Conservation (phyloP, 768 basidiomycete species). For the Tylopilus felleus region DNA sequence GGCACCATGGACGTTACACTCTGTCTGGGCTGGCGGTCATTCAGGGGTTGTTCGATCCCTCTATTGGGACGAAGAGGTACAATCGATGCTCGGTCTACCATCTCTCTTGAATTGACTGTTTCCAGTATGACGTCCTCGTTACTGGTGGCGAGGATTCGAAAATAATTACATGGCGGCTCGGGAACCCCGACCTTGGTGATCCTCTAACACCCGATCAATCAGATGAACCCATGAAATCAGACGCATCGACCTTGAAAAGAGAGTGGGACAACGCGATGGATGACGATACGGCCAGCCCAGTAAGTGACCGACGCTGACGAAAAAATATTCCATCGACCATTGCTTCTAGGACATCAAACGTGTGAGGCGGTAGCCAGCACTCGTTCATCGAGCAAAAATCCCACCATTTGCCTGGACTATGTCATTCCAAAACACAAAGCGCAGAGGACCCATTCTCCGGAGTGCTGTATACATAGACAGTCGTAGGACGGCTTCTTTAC, state of each 20-base stretch:
- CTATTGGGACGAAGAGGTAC: constrained; percentile 53
- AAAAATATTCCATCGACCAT: not conserved
- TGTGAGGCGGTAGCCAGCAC: constrained; percentile 5
- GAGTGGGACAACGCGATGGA: constrained; percentile 23
- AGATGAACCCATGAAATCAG: constrained; percentile 14
- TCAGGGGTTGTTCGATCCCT: constrained; percentile 54
- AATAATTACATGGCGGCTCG: constrained; percentile 40
- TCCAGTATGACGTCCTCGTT: constrained; percentile 40
- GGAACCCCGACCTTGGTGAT: constrained; percentile 1
- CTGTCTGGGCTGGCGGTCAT: constrained; percentile 55
- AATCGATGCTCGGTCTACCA: not conserved
- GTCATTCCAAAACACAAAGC: not conserved
- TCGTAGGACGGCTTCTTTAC: not conserved
- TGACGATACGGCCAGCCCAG: constrained; percentile 5
- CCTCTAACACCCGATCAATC: not conserved
- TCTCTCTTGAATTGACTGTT: not conserved
- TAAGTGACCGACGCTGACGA: constrained; percentile 6
- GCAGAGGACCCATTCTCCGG: not conserved
- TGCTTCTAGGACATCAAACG: constrained; percentile 23
- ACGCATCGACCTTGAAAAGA: constrained; percentile 16
- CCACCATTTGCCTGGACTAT: not conserved
- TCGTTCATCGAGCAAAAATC: not conserved
- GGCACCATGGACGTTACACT: constrained; percentile 48
- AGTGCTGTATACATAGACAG: not conserved
- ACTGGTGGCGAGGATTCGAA: constrained; percentile 53